phyloP scores from a whole-genome alignment of 345 rosid species.

The Isatis tinctoria region DNA sequence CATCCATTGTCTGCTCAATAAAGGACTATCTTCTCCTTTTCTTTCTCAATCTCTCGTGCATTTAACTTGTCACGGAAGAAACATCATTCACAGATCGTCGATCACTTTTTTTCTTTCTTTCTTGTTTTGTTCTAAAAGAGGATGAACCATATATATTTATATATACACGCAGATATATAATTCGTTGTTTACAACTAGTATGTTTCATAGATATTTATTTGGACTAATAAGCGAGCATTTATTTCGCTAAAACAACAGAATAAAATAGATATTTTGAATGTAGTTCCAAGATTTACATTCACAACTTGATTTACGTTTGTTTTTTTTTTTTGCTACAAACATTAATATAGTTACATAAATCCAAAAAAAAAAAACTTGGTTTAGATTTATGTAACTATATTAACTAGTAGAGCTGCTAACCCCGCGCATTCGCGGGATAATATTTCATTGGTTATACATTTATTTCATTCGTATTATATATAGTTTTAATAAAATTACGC shows the following conservation, averaged over 20 bases:
- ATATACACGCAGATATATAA: neutral
- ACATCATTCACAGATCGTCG: constrained; percentile 19
- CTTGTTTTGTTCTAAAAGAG: neutral
- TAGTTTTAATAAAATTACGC: no score
- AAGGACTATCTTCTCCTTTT: constrained; percentile 9
- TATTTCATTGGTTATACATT: no score
- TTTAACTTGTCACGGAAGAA: constrained; percentile 30
- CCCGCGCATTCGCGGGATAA: no score
- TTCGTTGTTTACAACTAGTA: neutral
- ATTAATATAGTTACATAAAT: no score
- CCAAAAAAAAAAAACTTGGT: no score
- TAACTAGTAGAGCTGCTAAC: no score
- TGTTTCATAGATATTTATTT: neutral
- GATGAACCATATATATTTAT: constrained; percentile 6
- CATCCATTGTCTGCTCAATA: constrained; percentile 29
- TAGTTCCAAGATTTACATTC: neutral
- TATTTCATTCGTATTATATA: no score
- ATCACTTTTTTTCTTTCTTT: neutral
- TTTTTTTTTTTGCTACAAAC: no score
- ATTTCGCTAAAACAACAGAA: neutral
- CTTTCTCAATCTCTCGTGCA: constrained; percentile 23
- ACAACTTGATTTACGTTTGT: constrained; percentile 10
- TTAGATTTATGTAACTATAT: neutral
- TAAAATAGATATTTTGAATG: neutral
- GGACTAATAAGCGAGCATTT: neutral